Evolutionary conservation across 2,329 filamentous ascomycete genomes (phyloP).

Genomic region (Clonostachys sp.): DNA sequence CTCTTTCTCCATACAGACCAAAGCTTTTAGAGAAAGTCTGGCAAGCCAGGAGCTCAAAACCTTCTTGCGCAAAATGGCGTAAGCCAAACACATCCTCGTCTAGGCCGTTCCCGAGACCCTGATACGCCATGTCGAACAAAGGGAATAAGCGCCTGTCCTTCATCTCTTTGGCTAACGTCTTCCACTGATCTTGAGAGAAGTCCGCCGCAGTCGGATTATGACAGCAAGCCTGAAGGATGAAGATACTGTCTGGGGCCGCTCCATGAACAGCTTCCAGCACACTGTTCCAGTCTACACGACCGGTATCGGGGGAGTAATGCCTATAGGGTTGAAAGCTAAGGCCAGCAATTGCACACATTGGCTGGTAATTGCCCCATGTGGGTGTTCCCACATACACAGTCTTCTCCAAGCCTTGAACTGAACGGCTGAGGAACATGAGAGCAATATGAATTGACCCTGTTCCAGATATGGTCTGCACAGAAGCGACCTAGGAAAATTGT

Average conservation of each 20-base stretch:
- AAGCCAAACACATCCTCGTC: constrained; percentile 24
- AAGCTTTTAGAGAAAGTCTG: constrained; percentile 33
- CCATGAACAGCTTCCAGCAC: constrained; percentile 11
- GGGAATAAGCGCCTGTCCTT: constrained; percentile 14
- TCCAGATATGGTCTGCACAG: constrained; percentile 29
- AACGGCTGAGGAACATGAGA: constrained; percentile 18
- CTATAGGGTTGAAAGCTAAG: constrained; percentile 17
- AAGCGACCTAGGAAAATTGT: constrained; percentile 14
- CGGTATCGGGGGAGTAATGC: constrained; percentile 17
- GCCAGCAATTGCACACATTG: constrained; percentile 20
- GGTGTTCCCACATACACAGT: constrained; percentile 21
- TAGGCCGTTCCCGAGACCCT: constrained; percentile 23
- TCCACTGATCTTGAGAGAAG: constrained; percentile 21
- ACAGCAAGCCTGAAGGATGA: constrained; percentile 27
- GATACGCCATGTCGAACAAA: constrained; percentile 29
- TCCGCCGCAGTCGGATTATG: constrained; percentile 30
- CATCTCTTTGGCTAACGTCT: constrained; percentile 9
- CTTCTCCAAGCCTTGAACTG: constrained; percentile 9
- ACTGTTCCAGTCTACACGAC: constrained; percentile 16
- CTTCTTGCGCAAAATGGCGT: constrained; percentile 13
- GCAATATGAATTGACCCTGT: constrained; percentile 29
- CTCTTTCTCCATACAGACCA: constrained; percentile 26
- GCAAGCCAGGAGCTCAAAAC: constrained; percentile 21
- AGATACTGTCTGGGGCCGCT: constrained; percentile 22
- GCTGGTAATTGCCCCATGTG: constrained; percentile 25